phyloP scores from a whole-genome alignment of 129 eudicot genomes.

The Artemisia tridentata region DNA sequence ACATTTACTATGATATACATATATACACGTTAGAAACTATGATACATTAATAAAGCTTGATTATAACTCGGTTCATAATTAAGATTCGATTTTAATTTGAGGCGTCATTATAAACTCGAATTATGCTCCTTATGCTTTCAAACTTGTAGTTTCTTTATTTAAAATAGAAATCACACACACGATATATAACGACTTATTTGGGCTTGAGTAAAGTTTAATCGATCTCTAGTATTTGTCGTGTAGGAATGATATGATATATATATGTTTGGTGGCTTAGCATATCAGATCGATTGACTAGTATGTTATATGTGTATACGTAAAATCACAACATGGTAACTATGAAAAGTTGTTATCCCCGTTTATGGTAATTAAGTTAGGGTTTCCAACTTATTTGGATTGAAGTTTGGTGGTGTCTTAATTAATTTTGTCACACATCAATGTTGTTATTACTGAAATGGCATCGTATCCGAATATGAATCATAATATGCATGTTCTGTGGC shows the following conservation, averaged over 20 bases:
- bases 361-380: conserved; percentile 8
- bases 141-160: too few species aligned
- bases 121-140: too few species aligned
- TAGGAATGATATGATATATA: too few species aligned
- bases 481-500: conserved; percentile 28
- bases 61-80: too few species aligned
- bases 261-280: too few species aligned
- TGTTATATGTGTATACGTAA: not conserved
- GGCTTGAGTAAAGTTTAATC: too few species aligned
- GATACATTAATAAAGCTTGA: not conserved
- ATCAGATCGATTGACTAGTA: not conserved
- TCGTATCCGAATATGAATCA: conserved; percentile 26
- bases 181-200: too few species aligned
- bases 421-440: conserved; percentile 27
- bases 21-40: not conserved
- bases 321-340: not conserved
- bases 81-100: too few species aligned
- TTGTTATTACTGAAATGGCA: conserved; percentile 28
- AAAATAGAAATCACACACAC: too few species aligned
- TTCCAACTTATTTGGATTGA: conserved; percentile 24
- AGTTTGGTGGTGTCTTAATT: conserved; percentile 8
- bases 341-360: not conserved
- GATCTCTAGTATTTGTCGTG: too few species aligned
- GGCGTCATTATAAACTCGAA: too few species aligned
- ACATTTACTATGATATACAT: not conserved